Conservation (phyloP, 352 stramenopile genomes). For the Paralagenidium karlingii region DNA sequence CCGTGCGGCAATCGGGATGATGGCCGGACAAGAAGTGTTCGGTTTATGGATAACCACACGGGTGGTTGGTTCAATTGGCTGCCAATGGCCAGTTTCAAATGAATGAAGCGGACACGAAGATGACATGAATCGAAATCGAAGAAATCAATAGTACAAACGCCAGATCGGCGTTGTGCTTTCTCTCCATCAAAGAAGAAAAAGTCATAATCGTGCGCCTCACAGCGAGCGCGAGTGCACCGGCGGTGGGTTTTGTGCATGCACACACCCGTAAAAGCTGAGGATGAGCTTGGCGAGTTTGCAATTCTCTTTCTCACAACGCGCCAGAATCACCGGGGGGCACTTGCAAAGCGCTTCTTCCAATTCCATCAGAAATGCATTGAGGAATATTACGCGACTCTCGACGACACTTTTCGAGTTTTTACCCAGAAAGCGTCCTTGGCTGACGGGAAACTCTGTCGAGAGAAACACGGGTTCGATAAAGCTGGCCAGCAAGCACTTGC, state of each 20-base stretch:
- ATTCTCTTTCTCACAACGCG: slow-evolving; percentile 56
- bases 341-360: slow-evolving; percentile 68
- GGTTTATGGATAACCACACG: too few species aligned
- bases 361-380: slow-evolving; percentile 70
- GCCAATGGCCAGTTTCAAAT: too few species aligned
- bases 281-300: slow-evolving; percentile 14
- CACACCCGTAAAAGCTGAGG: slow-evolving; percentile 29
- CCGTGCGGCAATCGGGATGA: too few species aligned
- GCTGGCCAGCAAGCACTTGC: slow-evolving; percentile 45
- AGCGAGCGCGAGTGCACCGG: slow-evolving; percentile 38
- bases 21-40: too few species aligned
- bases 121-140: too few species aligned
- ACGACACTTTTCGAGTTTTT: slow-evolving; percentile 78
- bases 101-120: neutral
- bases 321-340: slow-evolving; percentile 55
- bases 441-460: slow-evolving; percentile 61
- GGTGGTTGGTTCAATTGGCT: too few species aligned
- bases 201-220: too few species aligned
- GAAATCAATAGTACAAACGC: too few species aligned
- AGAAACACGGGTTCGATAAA: slow-evolving; percentile 60
- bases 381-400: slow-evolving; percentile 57
- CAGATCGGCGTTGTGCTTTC: too few species aligned
- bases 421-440: slow-evolving; percentile 52
- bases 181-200: too few species aligned
- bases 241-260: slow-evolving; percentile 35